Evolutionary conservation across 2,329 filamentous ascomycete genomes (phyloP), one percentile per base, ranked within the genome.

Genomic region (Fusarium tanahbumbuense): DNA sequence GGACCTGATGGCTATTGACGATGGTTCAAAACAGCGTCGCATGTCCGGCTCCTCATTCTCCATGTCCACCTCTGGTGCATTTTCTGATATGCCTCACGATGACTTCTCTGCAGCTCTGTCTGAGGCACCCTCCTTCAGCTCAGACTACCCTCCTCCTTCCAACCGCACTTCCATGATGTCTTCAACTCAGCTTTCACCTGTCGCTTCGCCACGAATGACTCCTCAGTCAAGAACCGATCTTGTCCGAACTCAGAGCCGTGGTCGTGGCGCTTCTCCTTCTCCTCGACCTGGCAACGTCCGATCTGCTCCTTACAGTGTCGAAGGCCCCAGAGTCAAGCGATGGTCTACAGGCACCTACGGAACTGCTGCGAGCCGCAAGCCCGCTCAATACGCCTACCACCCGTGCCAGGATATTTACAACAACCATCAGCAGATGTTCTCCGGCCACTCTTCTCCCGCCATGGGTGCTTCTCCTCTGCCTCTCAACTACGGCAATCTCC

Each of bases 301-400:
- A 66, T 88, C 91, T 42, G 90, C 89, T 20, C 92, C 92, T 1
- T 93, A 93, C 80, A 90, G 83, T 53, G 84, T 93, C 53, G 91
- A 93, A 47, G 86, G 85, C 55, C 84, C 84, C 47, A 87, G 90
- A 67, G 89, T 85, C 76, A 93, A 93, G 83, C 85, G 92, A 71
- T 94, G 92, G 91, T 93, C 92, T 22, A 93, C 92, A 6, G 91
- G 91, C 16, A 92, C 90, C 6, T 93, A 91, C 64, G 89, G 86
- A 22, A 86, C 88, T 3, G 79, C 83, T 22, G 83, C 83, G 25
- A 87, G 81, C 73, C 82, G 87, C 59, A 84, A 89, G 32, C 84
- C 86, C 27, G 85, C 88, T 32, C 86, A 90, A 4, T 88, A 89
- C 69, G 83, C 90, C 45, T 90, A 90, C 77, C 86, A 91, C 68